Evolutionary conservation across 176 grass and related monocot genomes (phyloP).

Genomic region (Echinochloa phyllopogon): DNA sequence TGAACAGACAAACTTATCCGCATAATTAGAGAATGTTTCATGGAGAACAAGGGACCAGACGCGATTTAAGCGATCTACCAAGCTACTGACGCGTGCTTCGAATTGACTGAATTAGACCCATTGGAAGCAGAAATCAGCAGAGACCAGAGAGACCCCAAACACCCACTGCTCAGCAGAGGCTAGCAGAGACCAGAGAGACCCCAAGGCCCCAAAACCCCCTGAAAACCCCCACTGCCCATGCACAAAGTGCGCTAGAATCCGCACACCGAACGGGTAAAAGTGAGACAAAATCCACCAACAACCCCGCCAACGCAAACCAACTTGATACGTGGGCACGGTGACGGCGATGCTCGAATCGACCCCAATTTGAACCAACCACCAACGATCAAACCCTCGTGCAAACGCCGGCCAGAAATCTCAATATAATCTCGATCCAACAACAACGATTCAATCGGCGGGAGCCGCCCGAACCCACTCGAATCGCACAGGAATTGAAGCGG

Average conservation of each 20-base stretch:
- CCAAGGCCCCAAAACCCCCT: too few relatives aligned
- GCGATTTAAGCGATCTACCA: slow-evolving; percentile 4
- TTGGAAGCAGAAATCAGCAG: not conserved
- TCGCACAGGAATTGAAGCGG: slow-evolving; percentile 13
- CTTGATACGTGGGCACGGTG: not conserved
- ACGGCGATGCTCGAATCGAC: not conserved
- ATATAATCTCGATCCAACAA: slow-evolving; percentile 1
- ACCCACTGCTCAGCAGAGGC: not conserved
- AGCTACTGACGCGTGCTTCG: not conserved
- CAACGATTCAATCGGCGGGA: not conserved
- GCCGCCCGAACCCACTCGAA: not conserved
- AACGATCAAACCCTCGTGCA: slow-evolving; percentile 22
- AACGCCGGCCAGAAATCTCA: slow-evolving; percentile 2
- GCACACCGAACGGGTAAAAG: slow-evolving; percentile 3
- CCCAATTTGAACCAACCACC: slow-evolving; percentile 17
- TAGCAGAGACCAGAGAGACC: too few relatives aligned
- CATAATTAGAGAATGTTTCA: not conserved
- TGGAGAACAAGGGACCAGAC: slow-evolving; percentile 10
- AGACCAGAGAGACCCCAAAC: not conserved
- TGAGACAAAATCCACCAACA: not conserved
- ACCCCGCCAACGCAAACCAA: not conserved
- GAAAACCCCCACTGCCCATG: not conserved
- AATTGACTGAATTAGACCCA: slow-evolving; percentile 9
- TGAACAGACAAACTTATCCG: not conserved
- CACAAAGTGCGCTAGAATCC: slow-evolving; percentile 21